phyloP scores from a whole-genome alignment of 2,329 filamentous ascomycete genomes.

The Huntiella abstrusa region DNA sequence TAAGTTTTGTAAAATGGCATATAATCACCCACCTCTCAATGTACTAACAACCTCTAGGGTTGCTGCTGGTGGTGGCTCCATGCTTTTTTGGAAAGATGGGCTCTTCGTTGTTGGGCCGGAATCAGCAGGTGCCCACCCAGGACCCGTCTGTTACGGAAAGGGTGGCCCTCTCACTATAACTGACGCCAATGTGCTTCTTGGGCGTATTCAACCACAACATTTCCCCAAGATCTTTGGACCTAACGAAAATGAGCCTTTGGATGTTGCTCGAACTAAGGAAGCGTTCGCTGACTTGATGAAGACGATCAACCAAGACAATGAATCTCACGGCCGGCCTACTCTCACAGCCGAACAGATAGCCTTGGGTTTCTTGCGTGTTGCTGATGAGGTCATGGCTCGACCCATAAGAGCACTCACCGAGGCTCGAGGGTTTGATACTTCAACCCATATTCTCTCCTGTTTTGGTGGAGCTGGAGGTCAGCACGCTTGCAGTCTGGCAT shows the following conservation, averaged over 20 bases:
- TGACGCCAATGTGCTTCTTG: slow-evolving; percentile 74
- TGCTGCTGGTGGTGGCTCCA: slow-evolving; percentile 70
- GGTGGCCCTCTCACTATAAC: slow-evolving; percentile 82
- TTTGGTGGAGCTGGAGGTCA: slow-evolving; percentile 87
- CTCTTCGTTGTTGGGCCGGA: slow-evolving; percentile 83
- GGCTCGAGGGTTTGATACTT: slow-evolving; percentile 80
- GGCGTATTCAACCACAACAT: slow-evolving; percentile 70
- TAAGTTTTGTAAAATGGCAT: not conserved
- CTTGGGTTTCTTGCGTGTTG: slow-evolving; percentile 74
- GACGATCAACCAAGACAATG: slow-evolving; percentile 43
- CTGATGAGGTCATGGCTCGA: slow-evolving; percentile 79
- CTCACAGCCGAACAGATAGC: slow-evolving; percentile 75
- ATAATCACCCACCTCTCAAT: not conserved
- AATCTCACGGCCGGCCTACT: slow-evolving; percentile 41
- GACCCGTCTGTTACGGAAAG: slow-evolving; percentile 80
- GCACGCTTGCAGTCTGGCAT: slow-evolving; percentile 78
- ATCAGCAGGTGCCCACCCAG: slow-evolving; percentile 73
- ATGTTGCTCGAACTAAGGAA: slow-evolving; percentile 54
- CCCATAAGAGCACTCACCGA: slow-evolving; percentile 83
- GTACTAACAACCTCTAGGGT: slow-evolving; percentile 25
- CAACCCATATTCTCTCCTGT: slow-evolving; percentile 73
- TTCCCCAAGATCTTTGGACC: slow-evolving; percentile 92
- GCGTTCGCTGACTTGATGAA: slow-evolving; percentile 59
- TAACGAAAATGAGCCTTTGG: slow-evolving; percentile 65
- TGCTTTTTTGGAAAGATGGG: slow-evolving; percentile 74